These are phyloP conservation scores for Cucurbita maxima DNA, from an alignment of 306 rosid genomes.

Conservation along the genomic window DNA sequence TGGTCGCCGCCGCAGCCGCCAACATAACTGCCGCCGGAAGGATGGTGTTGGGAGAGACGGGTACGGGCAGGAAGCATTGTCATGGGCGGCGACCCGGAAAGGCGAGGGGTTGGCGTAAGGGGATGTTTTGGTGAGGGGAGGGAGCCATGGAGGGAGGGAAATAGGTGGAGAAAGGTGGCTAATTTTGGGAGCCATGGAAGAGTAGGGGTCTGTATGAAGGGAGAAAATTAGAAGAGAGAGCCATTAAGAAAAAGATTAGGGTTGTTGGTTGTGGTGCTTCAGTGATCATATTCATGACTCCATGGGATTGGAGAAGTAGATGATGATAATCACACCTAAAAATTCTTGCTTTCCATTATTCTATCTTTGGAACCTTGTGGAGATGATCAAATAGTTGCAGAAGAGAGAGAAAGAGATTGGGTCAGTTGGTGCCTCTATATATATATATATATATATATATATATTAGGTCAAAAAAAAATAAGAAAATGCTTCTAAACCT, in stretches of 20 bases:
- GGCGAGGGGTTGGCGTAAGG: not conserved
- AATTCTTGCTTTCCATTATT: constrained; percentile 83
- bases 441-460: constrained; percentile 15
- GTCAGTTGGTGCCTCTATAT: constrained; percentile 40
- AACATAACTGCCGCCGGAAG: constrained; percentile 15
- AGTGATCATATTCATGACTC: constrained; percentile 11
- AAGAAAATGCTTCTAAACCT: too few relatives aligned
- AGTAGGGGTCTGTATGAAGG: not conserved
- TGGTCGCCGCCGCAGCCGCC: constrained; percentile 15
- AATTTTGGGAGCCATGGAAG: constrained; percentile 23
- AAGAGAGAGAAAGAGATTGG: constrained; percentile 12
- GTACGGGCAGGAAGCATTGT: constrained; percentile 66
- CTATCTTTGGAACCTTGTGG: constrained; percentile 84
- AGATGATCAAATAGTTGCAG: constrained; percentile 33
- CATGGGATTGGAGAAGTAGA: not conserved
- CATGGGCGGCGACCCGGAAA: constrained; percentile 23
- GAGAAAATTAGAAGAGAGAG: constrained; percentile 15
- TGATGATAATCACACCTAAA: constrained; percentile 23
- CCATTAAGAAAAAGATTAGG: constrained; percentile 30
- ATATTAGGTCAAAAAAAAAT: constrained; percentile 11
- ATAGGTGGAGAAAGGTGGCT: constrained; percentile 9
- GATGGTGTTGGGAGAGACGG: constrained; percentile 9
- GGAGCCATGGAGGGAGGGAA: constrained; percentile 27
- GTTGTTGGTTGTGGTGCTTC: constrained; percentile 7
- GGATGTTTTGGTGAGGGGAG: not conserved